Conservation (phyloP, 805 yeast genomes). For the Lachancea meyersii region DNA sequence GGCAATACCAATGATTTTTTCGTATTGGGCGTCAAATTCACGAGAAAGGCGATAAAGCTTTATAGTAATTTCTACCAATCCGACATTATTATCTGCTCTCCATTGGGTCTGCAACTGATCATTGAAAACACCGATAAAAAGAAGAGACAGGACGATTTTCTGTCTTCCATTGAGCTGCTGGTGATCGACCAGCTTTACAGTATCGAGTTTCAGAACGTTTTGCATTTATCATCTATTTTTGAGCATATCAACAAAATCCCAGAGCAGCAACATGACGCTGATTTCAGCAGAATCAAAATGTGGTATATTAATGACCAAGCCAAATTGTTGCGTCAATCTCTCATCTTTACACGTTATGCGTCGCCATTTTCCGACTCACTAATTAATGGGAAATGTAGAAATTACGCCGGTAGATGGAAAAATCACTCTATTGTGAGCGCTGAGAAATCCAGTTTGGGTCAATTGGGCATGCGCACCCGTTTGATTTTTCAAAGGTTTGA, state of each 20-base stretch:
- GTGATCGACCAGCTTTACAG: conserved; percentile 81
- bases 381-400: conserved; percentile 42
- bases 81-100: conserved; percentile 85
- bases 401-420: conserved; percentile 55
- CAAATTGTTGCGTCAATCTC: conserved; percentile 63
- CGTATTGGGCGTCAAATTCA: conserved; percentile 83
- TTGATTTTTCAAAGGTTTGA: conserved; percentile 72
- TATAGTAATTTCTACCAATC: conserved; percentile 79
- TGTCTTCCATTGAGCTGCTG: conserved; percentile 80
- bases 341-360: conserved; percentile 65
- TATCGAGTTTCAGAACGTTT: conserved; percentile 89
- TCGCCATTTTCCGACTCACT: conserved; percentile 79
- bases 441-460: conserved; percentile 50
- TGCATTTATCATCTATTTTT: conserved; percentile 66
- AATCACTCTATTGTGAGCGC: conserved; percentile 44
- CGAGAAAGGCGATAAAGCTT: conserved; percentile 78
- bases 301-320: conserved; percentile 88
- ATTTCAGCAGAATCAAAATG: conserved; percentile 85
- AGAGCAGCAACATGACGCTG: conserved; percentile 71
- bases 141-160: conserved; percentile 68
- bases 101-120: conserved; percentile 78
- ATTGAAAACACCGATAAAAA: conserved; percentile 55
- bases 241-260: conserved; percentile 74
- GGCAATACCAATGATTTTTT: conserved; percentile 93
- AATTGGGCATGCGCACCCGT: conserved; percentile 58